phyloP scores from a whole-genome alignment of 2,329 filamentous ascomycete genomes.

The Talaromyces sp. region DNA sequence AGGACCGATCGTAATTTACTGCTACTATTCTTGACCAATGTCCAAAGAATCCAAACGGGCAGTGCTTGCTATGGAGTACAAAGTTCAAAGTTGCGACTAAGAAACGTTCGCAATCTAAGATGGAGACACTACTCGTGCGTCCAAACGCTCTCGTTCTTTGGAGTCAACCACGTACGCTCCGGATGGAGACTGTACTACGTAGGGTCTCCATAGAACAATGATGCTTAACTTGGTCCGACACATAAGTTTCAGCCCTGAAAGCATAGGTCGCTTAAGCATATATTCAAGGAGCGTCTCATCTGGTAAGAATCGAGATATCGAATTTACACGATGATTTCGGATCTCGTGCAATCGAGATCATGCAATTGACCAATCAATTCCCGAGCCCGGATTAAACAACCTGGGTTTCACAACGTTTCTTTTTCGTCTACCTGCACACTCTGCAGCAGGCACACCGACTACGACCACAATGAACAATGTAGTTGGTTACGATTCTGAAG shows the following conservation, averaged over 20 bases:
- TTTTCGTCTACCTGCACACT: background rate
- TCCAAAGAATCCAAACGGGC: background rate
- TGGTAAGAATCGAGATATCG: background rate
- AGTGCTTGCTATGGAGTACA: background rate
- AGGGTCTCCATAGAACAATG: background rate
- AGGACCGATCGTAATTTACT: background rate
- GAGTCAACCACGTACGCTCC: background rate
- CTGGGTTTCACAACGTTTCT: background rate
- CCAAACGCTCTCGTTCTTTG: no score
- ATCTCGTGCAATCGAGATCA: background rate
- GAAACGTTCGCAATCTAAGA: background rate
- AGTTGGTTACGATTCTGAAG: background rate
- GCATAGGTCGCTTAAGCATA: background rate
- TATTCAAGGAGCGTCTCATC: background rate
- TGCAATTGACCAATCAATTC: background rate
- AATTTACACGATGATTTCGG: background rate
- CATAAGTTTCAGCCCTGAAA: background rate
- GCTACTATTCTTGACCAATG: background rate
- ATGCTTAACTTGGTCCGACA: background rate
- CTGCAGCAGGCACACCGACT: constrained; percentile 4
- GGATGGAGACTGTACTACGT: background rate
- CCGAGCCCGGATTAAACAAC: background rate
- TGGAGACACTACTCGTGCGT: background rate
- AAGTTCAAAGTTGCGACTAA: background rate
- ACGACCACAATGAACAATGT: background rate